Base-by-base conservation (phyloP, 2,329 filamentous ascomycete genomes). In the Ophiostoma novo-ulmi region DNA sequence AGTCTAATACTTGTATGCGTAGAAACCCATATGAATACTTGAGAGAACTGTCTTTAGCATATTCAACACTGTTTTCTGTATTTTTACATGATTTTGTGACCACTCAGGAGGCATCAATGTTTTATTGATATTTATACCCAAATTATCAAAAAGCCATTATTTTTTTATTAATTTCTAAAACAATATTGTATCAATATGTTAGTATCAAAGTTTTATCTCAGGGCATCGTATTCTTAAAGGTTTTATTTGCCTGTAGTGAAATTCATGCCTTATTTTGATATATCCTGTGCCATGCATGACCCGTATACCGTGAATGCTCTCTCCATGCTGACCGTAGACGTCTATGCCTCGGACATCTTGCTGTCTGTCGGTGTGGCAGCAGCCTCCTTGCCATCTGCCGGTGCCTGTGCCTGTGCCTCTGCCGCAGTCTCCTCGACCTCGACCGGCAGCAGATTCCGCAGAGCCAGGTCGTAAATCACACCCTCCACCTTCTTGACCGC, bases 401-500 rank as follows among this genome's bases (percentile, higher is more conserved):
- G 31, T 31, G n/a, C 14, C 38, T n/a, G 31, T 31, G n/a, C 14
- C 38, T n/a, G 35, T 35, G 22, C 39, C 64, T 20, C 39, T 67
- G 26, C 31, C 31, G 31, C 31, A 31, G 31, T 36, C 55, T 35
- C 69, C 26, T 73, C 75, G 44, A 6, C 67, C 31, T 67, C 81
- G 1, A 67, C 79, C 64, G 90, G 87, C 67, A 96, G 85, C 77
- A 98, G 80, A 68, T 95, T 94, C 72, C 95, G 87, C 77, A 99
- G 82, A 35, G 92, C 94, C 71, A 99, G 82, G 79, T 99, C 95
- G 78, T 99, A 99, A 68, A 98, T 94, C 14, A 99, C 93, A 78
- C 98, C 95, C 83, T 99, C 95, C 14, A 97, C 93, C 79, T 97
- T 94, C 85, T 98, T 99, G 77, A 99, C 93, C 76, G 91, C 90